Evolutionary conservation across 2,329 filamentous ascomycete species (phyloP), one percentile per base, ranked within the genome.

Genomic region (Graphilbum fragrans): DNA sequence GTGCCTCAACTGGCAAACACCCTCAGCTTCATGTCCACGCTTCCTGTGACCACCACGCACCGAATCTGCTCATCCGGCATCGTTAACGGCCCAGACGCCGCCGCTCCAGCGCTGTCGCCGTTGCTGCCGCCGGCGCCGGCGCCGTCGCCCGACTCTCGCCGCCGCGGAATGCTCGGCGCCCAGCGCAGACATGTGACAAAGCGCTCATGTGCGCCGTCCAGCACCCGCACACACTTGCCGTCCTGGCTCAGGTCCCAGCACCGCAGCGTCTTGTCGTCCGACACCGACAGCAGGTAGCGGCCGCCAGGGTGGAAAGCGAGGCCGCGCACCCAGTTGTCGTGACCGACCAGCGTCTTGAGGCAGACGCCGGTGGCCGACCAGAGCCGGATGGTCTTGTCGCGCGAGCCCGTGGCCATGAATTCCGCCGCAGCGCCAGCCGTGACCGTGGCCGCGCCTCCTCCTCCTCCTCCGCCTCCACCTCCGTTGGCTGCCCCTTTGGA

Each of bases 161-260:
- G 34, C 16, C 11, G 21, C 21, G 21, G 35, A 17, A 42, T 16
- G 37, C 41, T 39, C 0, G 88, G 88, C 2, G 87, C 90, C 88
- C 90, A 96, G 47, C 86, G 66, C 53, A 95, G 69, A 55, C 84
- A 90, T 45, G 77, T 87, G 38, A 95, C 76, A 53, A 96, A 95
- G 55, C 87, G 86, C 5, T 73, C 78, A 56, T 94, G 87, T 0
- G 78, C 79, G 47, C 86, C 84, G 31, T 72, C 69, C 16, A 96
- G 65, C 1, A 77, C 80, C 60, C 90, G 90, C 50, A 94, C 86
- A 52, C 86, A 90, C 54, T 87, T 88, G 34, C 85, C 86, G 58
- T 94, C 87, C 57, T 96, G 90, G 21, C 74, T 73, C 21, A 96
- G 66, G 63, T 96, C 90, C 90, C 90, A 96, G 65, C 88, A 95